Evolutionary conservation across 805 yeast species (phyloP).

Genomic region (Schwanniomyces yamadae): DNA sequence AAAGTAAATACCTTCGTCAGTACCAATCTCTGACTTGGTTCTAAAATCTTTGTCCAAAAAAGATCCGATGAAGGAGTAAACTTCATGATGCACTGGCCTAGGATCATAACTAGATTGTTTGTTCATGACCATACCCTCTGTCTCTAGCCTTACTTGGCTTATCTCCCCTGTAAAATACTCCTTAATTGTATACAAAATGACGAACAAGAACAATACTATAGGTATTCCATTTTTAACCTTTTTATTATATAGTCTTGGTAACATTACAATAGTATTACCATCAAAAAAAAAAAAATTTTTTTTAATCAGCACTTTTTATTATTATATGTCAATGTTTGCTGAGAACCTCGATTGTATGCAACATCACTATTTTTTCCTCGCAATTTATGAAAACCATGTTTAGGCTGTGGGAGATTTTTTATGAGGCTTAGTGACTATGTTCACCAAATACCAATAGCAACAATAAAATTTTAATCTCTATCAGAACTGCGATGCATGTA

Average conservation of each 20-base stretch:
- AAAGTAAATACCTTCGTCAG: conserved; percentile 20
- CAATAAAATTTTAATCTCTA: too few species aligned
- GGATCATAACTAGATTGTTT: conserved; percentile 26
- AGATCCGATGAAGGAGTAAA: conserved; percentile 10
- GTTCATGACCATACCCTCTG: conserved; percentile 22
- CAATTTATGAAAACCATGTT: too few species aligned
- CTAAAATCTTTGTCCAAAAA: conserved; percentile 4
- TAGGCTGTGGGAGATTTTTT: too few species aligned
- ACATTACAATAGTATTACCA: too few species aligned
- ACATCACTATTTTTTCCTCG: too few species aligned
- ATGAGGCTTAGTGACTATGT: too few species aligned
- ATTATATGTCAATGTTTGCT: too few species aligned
- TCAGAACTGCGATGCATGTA: too few species aligned
- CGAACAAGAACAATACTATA: conserved; percentile 8
- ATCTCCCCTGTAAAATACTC: conserved; percentile 13
- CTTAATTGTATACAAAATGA: conserved; percentile 11
- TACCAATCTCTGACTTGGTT: conserved; percentile 4
- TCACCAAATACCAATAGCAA: too few species aligned
- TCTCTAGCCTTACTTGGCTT: conserved; percentile 22
- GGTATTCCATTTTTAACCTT: conserved; percentile 15
- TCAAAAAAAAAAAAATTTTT: too few species aligned
- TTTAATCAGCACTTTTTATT: too few species aligned
- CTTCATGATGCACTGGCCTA: conserved; percentile 12
- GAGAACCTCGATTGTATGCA: too few species aligned
- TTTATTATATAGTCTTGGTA: conserved; percentile 19